Evolutionary conservation across 2,329 filamentous ascomycete genomes (phyloP).

Genomic region (Ophiostoma tasmaniense): DNA sequence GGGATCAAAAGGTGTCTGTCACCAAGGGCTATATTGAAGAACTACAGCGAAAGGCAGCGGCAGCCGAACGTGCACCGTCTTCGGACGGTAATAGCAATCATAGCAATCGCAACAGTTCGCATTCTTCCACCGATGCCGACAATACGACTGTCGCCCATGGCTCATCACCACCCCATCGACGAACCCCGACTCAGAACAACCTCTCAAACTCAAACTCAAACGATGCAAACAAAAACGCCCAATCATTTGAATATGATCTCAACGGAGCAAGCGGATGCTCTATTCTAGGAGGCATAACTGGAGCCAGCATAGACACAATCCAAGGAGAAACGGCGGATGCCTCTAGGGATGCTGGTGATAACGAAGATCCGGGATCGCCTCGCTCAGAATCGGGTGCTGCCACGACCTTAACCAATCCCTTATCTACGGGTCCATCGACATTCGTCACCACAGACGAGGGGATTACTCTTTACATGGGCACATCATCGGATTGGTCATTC

Average conservation of each 20-base stretch:
- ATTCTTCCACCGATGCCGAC: background rate
- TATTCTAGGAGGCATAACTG: background rate
- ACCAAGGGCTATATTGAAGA: constrained; percentile 2
- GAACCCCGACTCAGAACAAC: background rate
- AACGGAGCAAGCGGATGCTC: background rate
- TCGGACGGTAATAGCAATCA: background rate
- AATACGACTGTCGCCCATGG: background rate
- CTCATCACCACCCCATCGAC: background rate
- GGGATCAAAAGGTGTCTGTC: constrained; percentile 6
- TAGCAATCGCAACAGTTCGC: background rate
- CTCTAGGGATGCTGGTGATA: background rate
- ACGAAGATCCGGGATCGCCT: background rate
- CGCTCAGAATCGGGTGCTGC: background rate
- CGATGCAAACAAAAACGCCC: background rate
- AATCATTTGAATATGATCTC: background rate
- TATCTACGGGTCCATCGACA: background rate
- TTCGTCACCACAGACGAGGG: background rate
- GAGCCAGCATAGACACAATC: background rate
- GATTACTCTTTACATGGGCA: constrained; percentile 5
- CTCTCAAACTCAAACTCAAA: background rate
- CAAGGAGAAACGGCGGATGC: background rate
- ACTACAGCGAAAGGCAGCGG: background rate
- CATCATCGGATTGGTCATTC: constrained; percentile 8
- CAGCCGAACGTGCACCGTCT: background rate
- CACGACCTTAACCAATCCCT: background rate